Percentiles rank a stretch among this genome's conserved stretches.
phyloP scores from a whole-genome alignment of 2,329 filamentous ascomycete genomes.

The Pyrenochaeta sp. region DNA sequence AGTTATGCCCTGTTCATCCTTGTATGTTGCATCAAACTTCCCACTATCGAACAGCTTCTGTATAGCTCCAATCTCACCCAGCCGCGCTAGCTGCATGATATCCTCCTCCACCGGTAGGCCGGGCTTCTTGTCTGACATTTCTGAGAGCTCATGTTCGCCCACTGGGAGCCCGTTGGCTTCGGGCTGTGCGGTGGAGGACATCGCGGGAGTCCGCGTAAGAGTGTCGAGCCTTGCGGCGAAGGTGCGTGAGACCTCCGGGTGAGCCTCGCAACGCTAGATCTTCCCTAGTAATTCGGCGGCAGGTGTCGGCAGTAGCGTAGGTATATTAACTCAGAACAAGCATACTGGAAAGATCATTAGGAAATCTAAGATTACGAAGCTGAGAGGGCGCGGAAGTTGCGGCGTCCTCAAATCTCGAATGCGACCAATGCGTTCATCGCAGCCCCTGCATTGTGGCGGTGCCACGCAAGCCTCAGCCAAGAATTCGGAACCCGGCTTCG shows the following conservation, averaged over 20 bases:
- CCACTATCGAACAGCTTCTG: slow-evolving; percentile 87
- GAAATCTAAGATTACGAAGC: slow-evolving; percentile 8
- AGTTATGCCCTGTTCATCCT: slow-evolving; percentile 92
- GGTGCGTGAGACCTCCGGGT: slow-evolving; percentile 9
- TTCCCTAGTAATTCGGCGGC: neutral
- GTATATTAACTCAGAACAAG: slow-evolving; percentile 10
- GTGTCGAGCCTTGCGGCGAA: slow-evolving; percentile 2
- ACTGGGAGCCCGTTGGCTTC: slow-evolving; percentile 34
- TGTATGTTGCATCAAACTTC: slow-evolving; percentile 82
- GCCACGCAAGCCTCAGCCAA: slow-evolving; percentile 17
- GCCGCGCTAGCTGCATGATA: slow-evolving; percentile 92
- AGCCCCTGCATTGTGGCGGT: slow-evolving; percentile 24
- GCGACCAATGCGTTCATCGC: slow-evolving; percentile 29
- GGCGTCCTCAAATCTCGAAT: slow-evolving; percentile 23
- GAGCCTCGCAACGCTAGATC: neutral
- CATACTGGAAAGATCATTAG: slow-evolving; percentile 18
- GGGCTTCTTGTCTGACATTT: slow-evolving; percentile 47
- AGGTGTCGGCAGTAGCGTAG: neutral
- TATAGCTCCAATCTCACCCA: slow-evolving; percentile 87
- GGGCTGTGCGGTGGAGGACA: slow-evolving; percentile 33
- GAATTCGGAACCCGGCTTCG: slow-evolving; percentile 2
- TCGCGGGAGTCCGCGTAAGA: slow-evolving; percentile 31
- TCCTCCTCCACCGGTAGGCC: slow-evolving; percentile 71
- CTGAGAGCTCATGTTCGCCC: slow-evolving; percentile 47
- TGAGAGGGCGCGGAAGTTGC: slow-evolving; percentile 25